Conservation (phyloP, 2,329 filamentous ascomycete genomes). For the Colletotrichum magnum region DNA sequence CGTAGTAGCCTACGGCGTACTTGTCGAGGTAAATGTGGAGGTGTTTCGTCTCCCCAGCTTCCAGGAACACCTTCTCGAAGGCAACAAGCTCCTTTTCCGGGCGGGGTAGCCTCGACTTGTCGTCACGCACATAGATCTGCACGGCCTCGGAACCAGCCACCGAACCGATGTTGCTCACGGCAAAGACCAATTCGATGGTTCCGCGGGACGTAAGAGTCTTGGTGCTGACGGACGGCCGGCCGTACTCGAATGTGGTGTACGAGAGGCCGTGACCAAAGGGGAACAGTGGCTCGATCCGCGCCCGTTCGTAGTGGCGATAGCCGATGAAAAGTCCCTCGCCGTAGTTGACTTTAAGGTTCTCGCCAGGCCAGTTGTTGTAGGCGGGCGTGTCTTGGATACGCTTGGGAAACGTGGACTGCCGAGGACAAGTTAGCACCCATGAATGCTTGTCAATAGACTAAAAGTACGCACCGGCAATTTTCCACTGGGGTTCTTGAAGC, state of each 20-base stretch:
- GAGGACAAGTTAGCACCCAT: constrained; percentile 1
- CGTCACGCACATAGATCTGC: constrained; percentile 77
- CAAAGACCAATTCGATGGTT: constrained; percentile 61
- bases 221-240: constrained; percentile 65
- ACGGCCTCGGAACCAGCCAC: constrained; percentile 74
- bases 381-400: constrained; percentile 76
- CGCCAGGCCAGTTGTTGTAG: constrained; percentile 80
- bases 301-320: constrained; percentile 79
- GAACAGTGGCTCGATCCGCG: constrained; percentile 73
- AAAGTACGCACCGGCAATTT: constrained; percentile 70
- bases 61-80: constrained; percentile 75
- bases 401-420: constrained; percentile 74
- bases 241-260: constrained; percentile 79
- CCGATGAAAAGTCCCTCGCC: constrained; percentile 82
- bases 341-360: constrained; percentile 77
- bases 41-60: constrained; percentile 68
- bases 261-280: constrained; percentile 82
- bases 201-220: constrained; percentile 55
- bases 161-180: constrained; percentile 68
- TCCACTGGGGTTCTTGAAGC: constrained; percentile 74
- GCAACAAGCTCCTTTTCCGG: constrained; percentile 80
- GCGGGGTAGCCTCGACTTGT: constrained; percentile 72
- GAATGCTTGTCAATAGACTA: neutral
- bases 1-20: constrained; percentile 73
- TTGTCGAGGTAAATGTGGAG: constrained; percentile 62